phyloP scores from a whole-genome alignment of 768 basidiomycete species.

The Sutorius australiensis region DNA sequence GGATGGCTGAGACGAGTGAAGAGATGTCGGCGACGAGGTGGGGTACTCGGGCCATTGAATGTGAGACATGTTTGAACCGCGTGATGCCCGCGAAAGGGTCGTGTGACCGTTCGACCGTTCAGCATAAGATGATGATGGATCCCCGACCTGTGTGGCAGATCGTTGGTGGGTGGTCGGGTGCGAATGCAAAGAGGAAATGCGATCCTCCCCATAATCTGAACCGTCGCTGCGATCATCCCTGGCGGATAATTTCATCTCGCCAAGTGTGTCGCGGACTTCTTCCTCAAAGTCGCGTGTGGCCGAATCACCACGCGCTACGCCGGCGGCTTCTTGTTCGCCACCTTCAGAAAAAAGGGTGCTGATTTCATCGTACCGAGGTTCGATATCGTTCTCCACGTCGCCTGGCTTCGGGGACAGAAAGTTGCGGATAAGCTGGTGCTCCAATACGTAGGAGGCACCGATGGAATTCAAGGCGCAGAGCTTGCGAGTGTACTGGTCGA shows the following conservation, averaged over 20 bases:
- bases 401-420: constrained; percentile 87
- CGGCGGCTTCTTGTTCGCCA: constrained; percentile 36
- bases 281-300: constrained; percentile 37
- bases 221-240: constrained; percentile 52
- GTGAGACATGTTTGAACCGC: constrained; percentile 26
- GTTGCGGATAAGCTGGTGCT: constrained; percentile 71
- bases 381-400: constrained; percentile 69
- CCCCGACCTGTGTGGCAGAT: constrained; percentile 38
- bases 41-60: constrained; percentile 27
- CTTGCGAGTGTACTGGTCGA: constrained; percentile 83
- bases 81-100: constrained; percentile 27
- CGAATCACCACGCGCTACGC: constrained; percentile 21
- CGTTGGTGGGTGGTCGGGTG: constrained; percentile 47
- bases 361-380: constrained; percentile 56
- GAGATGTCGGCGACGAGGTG: constrained; percentile 45
- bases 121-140: constrained; percentile 30
- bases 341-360: constrained; percentile 45
- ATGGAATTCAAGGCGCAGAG: constrained; percentile 67
- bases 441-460: constrained; percentile 75
- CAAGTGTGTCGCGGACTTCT: constrained; percentile 49
- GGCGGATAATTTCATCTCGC: constrained; percentile 45
- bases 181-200: constrained; percentile 33
- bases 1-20: constrained; percentile 51
- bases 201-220: constrained; percentile 62
- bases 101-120: constrained; percentile 31